These are phyloP conservation scores for Carpinus viminea DNA, from an alignment of 306 rosid genomes.

Conservation along the genomic window DNA sequence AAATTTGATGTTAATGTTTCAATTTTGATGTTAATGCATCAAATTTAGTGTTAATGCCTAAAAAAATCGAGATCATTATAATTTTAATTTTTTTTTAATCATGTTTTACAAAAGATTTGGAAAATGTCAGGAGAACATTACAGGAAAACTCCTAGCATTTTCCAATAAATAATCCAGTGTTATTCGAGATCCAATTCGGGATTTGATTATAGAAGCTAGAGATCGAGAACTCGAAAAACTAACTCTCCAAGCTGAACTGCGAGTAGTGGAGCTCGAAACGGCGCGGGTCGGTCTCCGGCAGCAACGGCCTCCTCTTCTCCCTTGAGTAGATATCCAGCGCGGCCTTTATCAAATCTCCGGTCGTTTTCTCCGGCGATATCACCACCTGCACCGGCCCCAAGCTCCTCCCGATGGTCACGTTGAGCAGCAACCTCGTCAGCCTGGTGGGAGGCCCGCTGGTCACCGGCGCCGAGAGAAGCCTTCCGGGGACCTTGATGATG, in stretches of 20 bases:
- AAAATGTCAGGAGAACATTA: too few species aligned
- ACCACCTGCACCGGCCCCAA: slow-evolving; percentile 57
- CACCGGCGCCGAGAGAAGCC: slow-evolving; percentile 9
- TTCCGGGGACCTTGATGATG: slow-evolving; percentile 22
- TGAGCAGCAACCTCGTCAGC: slow-evolving; percentile 49
- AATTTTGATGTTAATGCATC: too few species aligned
- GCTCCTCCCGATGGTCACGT: slow-evolving; percentile 58
- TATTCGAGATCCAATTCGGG: too few species aligned
- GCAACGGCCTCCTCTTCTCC: slow-evolving; percentile 57
- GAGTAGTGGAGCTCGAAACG: slow-evolving; percentile 63
- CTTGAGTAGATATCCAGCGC: slow-evolving; percentile 39
- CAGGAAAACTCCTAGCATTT: too few species aligned
- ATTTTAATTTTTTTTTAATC: too few species aligned
- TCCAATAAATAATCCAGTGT: too few species aligned
- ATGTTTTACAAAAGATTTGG: too few species aligned
- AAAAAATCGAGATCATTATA: too few species aligned
- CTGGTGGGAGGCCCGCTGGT: not conserved
- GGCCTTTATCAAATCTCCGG: slow-evolving; percentile 43
- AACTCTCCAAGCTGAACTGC: slow-evolving; percentile 61
- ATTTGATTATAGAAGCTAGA: not conserved
- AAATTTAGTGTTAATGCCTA: too few species aligned
- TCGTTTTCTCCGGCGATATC: slow-evolving; percentile 45
- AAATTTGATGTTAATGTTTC: too few species aligned
- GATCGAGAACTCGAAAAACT: not conserved
- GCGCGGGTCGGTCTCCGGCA: slow-evolving; percentile 43